Conservation (phyloP, 768 basidiomycete genomes). For the Leccinum obscurum region DNA sequence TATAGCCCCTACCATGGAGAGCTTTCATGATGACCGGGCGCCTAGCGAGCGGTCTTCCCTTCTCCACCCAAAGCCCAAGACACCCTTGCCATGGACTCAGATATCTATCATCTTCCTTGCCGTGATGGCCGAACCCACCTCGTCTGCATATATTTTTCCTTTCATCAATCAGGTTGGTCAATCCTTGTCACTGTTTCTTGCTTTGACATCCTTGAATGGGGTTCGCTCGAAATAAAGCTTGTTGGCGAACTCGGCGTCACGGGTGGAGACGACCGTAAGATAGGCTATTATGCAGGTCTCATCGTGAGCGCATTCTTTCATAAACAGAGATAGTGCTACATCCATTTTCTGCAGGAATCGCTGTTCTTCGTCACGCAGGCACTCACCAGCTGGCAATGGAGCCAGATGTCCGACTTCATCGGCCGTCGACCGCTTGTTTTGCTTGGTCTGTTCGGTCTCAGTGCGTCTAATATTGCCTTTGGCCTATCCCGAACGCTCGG, state of each 20-base stretch:
- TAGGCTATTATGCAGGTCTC: slow-evolving; percentile 69
- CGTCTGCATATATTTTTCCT: slow-evolving; percentile 57
- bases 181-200: background rate
- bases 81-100: slow-evolving; percentile 54
- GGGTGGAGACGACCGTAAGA: slow-evolving; percentile 60
- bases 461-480: slow-evolving; percentile 56
- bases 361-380: slow-evolving; percentile 62
- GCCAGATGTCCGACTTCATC: slow-evolving; percentile 56
- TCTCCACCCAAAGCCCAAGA: slow-evolving; percentile 35
- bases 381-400: slow-evolving; percentile 61
- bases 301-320: slow-evolving; percentile 39
- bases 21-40: slow-evolving; percentile 32
- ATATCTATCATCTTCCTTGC: slow-evolving; percentile 48
- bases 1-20: background rate
- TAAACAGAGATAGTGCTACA: background rate
- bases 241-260: slow-evolving; percentile 64
- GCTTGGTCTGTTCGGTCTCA: slow-evolving; percentile 51
- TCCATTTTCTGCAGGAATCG: slow-evolving; percentile 47
- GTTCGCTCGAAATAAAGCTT: slow-evolving; percentile 38
- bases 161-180: slow-evolving; percentile 56
- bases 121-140: slow-evolving; percentile 55
- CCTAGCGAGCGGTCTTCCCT: slow-evolving; percentile 47
- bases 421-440: slow-evolving; percentile 63
- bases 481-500: slow-evolving; percentile 60
- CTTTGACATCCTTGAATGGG: background rate